Evolutionary conservation across 1,284 basidiomycete genomes (phyloP).

Genomic region (Fomes fomentarius): DNA sequence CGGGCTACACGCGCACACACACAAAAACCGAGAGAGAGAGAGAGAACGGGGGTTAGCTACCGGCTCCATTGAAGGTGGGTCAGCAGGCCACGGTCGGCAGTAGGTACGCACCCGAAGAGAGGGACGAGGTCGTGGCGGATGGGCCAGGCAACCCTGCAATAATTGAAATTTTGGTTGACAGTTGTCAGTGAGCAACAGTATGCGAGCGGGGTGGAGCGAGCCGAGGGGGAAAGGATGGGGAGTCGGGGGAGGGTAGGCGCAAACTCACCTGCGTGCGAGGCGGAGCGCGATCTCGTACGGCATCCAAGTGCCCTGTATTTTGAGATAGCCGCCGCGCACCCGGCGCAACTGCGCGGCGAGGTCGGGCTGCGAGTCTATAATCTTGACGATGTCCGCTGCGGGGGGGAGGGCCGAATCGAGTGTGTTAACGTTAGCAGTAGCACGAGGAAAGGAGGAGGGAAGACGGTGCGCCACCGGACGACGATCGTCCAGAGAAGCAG

Average conservation of each 20-base stretch:
- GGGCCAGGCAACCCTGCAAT: constrained; percentile 79
- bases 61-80: constrained; percentile 10
- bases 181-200: no score
- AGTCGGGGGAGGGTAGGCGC: no score
- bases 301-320: constrained; percentile 91
- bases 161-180: not conserved
- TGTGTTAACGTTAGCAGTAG: no score
- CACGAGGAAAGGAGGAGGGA: not conserved
- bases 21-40: no score
- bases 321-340: constrained; percentile 84
- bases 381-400: constrained; percentile 85
- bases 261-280: constrained; percentile 73
- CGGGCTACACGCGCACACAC: constrained; percentile 32
- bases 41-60: constrained; percentile 4
- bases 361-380: constrained; percentile 87
- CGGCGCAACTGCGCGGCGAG: constrained; percentile 78
- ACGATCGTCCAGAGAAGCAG: no score
- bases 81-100: constrained; percentile 14
- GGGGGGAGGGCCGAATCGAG: no score
- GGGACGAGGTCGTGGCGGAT: constrained; percentile 83
- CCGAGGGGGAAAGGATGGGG: constrained; percentile 5
- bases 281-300: constrained; percentile 83
- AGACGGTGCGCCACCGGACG: not conserved
- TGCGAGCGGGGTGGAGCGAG: no score
- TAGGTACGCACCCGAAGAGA: constrained; percentile 69